Evolutionary conservation across 305 asterid genomes (phyloP).

Genomic region (Salvia sclarea): DNA sequence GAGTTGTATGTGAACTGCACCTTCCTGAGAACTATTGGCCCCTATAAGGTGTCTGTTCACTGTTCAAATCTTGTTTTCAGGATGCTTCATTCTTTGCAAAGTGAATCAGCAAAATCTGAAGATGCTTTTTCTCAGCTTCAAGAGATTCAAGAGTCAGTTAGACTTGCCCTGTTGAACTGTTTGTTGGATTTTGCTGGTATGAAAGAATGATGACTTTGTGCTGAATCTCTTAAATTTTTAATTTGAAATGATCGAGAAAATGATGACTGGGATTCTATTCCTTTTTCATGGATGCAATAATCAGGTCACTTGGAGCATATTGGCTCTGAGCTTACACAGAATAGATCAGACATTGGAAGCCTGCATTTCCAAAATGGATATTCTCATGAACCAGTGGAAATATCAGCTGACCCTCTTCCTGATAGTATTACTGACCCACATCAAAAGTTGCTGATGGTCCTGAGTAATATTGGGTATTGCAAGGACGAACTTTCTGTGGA

Average conservation of each 20-base stretch:
- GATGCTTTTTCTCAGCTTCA: conserved; percentile 76
- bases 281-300: conserved; percentile 33
- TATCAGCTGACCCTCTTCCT: conserved; percentile 67
- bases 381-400: conserved; percentile 57
- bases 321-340: conserved; percentile 64
- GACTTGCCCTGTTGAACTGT: conserved; percentile 89
- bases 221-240: neutral
- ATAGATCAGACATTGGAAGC: conserved; percentile 56
- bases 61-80: conserved; percentile 47
- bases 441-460: conserved; percentile 88
- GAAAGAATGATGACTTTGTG: conserved; percentile 27
- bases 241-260: neutral
- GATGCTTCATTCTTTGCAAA: conserved; percentile 76
- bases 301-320: conserved; percentile 84
- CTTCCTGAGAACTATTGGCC: conserved; percentile 26
- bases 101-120: conserved; percentile 78
- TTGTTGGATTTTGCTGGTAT: conserved; percentile 90
- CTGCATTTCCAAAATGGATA: conserved; percentile 66
- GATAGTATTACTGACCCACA: conserved; percentile 83
- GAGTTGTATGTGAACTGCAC: conserved; percentile 17
- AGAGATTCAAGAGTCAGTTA: conserved; percentile 89
- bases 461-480: conserved; percentile 96
- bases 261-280: neutral
- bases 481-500: conserved; percentile 91
- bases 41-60: conserved; percentile 27